Evolutionary conservation across 2,329 filamentous ascomycete genomes (phyloP).

Genomic region (Cytospora mali): DNA sequence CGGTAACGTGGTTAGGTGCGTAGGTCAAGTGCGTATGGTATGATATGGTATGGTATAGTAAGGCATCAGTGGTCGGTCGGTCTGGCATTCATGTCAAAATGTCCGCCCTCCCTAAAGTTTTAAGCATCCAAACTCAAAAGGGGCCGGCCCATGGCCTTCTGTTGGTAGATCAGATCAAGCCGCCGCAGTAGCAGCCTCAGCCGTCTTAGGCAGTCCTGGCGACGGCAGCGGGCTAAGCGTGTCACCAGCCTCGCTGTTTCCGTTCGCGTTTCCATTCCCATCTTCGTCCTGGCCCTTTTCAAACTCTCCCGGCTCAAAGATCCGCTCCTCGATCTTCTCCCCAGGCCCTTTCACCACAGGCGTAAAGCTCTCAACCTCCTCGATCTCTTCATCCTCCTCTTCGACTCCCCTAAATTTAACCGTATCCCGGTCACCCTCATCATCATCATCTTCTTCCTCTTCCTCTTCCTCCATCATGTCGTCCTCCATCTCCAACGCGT

Average conservation of each 20-base stretch:
- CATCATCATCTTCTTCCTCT: conserved; percentile 43
- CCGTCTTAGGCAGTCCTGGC: not conserved
- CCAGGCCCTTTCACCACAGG: conserved; percentile 28
- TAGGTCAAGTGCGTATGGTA: not conserved
- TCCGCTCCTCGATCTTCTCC: conserved; percentile 28
- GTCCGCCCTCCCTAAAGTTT: not conserved
- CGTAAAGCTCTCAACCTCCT: conserved; percentile 35
- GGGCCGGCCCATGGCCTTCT: not conserved
- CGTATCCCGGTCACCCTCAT: conserved; percentile 45
- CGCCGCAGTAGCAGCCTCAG: not conserved
- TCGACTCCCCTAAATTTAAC: conserved; percentile 52
- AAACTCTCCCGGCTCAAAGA: conserved; percentile 26
- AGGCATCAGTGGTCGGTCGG: not conserved
- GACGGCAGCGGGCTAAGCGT: not conserved
- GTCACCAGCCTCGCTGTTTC: not conserved
- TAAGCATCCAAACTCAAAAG: not conserved
- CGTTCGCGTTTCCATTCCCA: not conserved
- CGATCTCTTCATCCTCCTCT: conserved; percentile 51
- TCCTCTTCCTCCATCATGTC: conserved; percentile 41
- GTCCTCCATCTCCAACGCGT: conserved; percentile 36
- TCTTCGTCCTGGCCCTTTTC: conserved; percentile 7
- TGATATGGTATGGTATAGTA: not conserved
- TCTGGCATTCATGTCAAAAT: not conserved
- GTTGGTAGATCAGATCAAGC: not conserved
- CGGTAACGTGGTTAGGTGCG: not conserved